phyloP scores from a whole-genome alignment of 306 rosid species.

The Albizia julibrissin region DNA sequence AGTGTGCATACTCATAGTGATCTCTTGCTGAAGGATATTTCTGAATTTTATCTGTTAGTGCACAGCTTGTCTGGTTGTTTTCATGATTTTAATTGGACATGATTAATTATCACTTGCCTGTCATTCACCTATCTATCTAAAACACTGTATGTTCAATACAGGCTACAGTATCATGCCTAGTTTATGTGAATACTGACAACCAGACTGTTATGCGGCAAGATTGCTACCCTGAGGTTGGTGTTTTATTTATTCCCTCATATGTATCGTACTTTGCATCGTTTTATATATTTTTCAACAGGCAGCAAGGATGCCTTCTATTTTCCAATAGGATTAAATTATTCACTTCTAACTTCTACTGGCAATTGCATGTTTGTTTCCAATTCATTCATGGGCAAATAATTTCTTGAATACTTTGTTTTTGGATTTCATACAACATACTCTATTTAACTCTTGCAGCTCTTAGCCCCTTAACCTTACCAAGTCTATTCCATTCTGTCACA shows the following conservation, averaged over 20 bases:
- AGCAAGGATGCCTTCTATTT: not conserved
- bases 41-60: not conserved
- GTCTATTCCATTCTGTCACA: slow-evolving; percentile 6
- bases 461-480: not conserved
- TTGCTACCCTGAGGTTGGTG: slow-evolving; percentile 81
- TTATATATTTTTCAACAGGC: slow-evolving; percentile 12
- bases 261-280: not conserved
- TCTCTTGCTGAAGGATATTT: not conserved
- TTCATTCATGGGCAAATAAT: not conserved
- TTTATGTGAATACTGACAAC: slow-evolving; percentile 52
- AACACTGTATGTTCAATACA: slow-evolving; percentile 34
- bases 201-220: slow-evolving; percentile 70
- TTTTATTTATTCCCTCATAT: not conserved
- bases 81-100: not conserved
- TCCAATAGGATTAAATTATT: not conserved
- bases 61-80: slow-evolving; percentile 5
- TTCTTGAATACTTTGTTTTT: slow-evolving; percentile 13
- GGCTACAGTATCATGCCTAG: slow-evolving; percentile 77
- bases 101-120: slow-evolving; percentile 2
- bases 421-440: not conserved
- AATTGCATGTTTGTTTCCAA: slow-evolving; percentile 9
- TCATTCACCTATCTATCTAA: slow-evolving; percentile 10
- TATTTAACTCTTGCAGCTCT: slow-evolving; percentile 12
- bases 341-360: not conserved
- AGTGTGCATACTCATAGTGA: not conserved